A percentile compares a stretch with the other conserved stretches of the same genome.
Conservation (phyloP, 2,329 filamentous ascomycete genomes). For the Fusarium floridanum region DNA sequence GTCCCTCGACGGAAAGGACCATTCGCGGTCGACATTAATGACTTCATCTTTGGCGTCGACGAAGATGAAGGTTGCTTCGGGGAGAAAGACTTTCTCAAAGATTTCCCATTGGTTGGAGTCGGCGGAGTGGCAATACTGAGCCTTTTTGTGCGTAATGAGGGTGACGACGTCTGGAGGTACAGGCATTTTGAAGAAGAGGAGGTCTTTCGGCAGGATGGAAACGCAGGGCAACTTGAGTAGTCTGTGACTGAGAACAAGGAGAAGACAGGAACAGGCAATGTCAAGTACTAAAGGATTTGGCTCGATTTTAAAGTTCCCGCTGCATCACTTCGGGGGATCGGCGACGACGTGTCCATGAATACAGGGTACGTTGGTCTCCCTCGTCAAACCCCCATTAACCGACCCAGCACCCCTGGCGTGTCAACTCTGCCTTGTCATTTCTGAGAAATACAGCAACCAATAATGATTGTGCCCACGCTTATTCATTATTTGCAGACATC, state of each 20-base stretch:
- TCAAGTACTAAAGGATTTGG: no score
- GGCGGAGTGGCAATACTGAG: slow-evolving; percentile 25
- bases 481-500: not conserved
- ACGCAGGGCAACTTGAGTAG: no score
- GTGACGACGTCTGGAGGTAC: not conserved
- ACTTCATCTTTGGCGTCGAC: slow-evolving; percentile 5
- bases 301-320: no score
- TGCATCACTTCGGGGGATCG: no score
- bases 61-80: slow-evolving; percentile 13
- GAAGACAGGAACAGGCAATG: no score
- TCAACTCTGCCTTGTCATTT: no score
- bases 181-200: no score
- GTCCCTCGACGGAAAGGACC: not conserved
- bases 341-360: not conserved
- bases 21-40: not conserved
- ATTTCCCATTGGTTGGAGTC: slow-evolving; percentile 28
- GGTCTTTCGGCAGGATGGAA: no score
- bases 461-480: not conserved
- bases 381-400: not conserved
- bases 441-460: not conserved
- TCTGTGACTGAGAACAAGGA: no score
- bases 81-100: slow-evolving; percentile 22
- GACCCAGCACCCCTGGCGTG: not conserved
- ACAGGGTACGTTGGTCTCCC: not conserved
- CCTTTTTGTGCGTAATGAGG: slow-evolving; percentile 32